Evolutionary conservation across 164 flowering plant genomes (phyloP).

Genomic region (Dillenia suffruticosa): DNA sequence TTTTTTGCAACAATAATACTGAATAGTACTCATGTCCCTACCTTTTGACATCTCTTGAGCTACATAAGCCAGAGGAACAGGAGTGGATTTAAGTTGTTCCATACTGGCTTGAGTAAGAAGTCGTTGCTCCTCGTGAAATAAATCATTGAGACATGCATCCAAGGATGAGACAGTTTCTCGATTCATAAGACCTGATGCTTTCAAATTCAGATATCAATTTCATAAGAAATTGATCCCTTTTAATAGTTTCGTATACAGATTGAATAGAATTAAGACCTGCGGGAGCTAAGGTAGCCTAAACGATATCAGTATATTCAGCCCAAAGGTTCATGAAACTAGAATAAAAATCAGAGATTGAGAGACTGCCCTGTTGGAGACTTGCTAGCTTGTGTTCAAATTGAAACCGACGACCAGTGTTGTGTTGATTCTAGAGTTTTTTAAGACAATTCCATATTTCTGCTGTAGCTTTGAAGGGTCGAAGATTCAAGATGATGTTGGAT

Average conservation of each 20-base stretch:
- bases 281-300: not conserved
- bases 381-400: not conserved
- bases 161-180: not conserved
- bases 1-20: not conserved
- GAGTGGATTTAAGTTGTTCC: not conserved
- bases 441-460: not conserved
- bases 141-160: constrained; percentile 2
- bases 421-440: not conserved
- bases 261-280: not conserved
- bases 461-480: not conserved
- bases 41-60: not conserved
- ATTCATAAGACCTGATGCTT: not conserved
- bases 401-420: constrained; percentile 1
- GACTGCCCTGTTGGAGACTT: not conserved
- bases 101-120: not conserved
- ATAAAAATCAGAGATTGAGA: not conserved
- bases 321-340: not conserved
- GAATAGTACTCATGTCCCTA: not conserved
- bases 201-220: constrained; percentile 4
- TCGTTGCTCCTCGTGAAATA: constrained; percentile 1
- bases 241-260: not conserved
- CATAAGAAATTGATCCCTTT: constrained; percentile 3
- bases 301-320: not conserved
- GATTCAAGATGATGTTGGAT: not conserved
- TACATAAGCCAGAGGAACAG: not conserved